Evolutionary conservation across 2,329 filamentous ascomycete species (phyloP).

Genomic region (Arthrinium puccinioides): DNA sequence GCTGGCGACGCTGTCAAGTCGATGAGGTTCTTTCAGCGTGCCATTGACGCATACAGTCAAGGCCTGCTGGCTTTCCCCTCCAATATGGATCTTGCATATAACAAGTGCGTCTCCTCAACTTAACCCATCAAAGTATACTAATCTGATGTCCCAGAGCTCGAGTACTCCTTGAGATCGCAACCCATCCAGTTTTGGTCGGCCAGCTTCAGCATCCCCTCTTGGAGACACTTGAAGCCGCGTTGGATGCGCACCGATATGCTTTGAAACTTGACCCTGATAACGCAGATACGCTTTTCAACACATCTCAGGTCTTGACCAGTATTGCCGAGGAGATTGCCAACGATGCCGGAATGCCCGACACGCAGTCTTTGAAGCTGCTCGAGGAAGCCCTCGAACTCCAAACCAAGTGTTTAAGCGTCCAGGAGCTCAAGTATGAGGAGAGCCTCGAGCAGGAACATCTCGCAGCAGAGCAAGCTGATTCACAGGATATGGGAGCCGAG

Average conservation of each 20-base stretch:
- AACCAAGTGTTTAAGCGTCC: slow-evolving; percentile 39
- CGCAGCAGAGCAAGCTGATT: slow-evolving; percentile 24
- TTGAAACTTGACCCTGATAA: slow-evolving; percentile 53
- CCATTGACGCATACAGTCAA: slow-evolving; percentile 58
- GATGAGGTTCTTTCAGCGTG: slow-evolving; percentile 49
- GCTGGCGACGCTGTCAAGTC: slow-evolving; percentile 61
- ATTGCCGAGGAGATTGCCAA: slow-evolving; percentile 54
- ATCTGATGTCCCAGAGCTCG: slow-evolving; percentile 43
- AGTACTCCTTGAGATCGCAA: slow-evolving; percentile 62
- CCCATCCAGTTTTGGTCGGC: slow-evolving; percentile 54
- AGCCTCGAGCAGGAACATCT: slow-evolving; percentile 24
- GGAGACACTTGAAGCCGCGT: slow-evolving; percentile 50
- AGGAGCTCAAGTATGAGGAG: slow-evolving; percentile 31
- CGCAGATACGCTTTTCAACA: slow-evolving; percentile 64
- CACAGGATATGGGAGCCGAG: slow-evolving; percentile 6
- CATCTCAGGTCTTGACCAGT: slow-evolving; percentile 60
- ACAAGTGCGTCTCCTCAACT: slow-evolving; percentile 46
- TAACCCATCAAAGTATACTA: slow-evolving; percentile 2
- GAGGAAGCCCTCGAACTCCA: slow-evolving; percentile 19
- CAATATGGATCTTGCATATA: slow-evolving; percentile 67
- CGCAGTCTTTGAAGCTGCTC: slow-evolving; percentile 30
- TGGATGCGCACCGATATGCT: slow-evolving; percentile 58
- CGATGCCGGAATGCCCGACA: slow-evolving; percentile 35
- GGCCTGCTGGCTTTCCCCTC: slow-evolving; percentile 52
- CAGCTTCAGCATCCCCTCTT: slow-evolving; percentile 46